phyloP scores from a whole-genome alignment of 2,329 filamentous ascomycete species.

The Ophiosphaerella narmari region DNA sequence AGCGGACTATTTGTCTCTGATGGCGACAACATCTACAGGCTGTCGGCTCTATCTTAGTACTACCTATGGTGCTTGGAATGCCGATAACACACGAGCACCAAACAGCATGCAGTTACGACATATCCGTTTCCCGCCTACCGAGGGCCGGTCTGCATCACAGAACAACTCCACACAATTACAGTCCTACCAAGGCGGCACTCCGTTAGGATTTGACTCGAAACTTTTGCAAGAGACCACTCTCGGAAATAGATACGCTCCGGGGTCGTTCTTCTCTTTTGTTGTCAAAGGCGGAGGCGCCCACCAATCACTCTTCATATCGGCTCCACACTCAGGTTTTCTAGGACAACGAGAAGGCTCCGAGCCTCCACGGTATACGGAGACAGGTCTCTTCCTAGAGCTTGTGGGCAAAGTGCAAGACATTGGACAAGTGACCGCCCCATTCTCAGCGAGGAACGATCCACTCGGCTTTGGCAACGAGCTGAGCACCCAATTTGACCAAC shows the following conservation, averaged over 20 bases:
- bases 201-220: conserved; percentile 34
- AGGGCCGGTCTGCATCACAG: conserved; percentile 24
- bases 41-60: conserved; percentile 92
- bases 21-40: conserved; percentile 88
- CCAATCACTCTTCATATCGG: conserved; percentile 79
- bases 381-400: conserved; percentile 78
- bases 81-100: conserved; percentile 69
- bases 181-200: conserved; percentile 33
- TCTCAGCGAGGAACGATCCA: conserved; percentile 63
- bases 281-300: conserved; percentile 62
- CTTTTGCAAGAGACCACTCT: conserved; percentile 47
- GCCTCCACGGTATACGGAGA: conserved; percentile 72
- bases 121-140: conserved; percentile 84
- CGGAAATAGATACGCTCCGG: conserved; percentile 73
- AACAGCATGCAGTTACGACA: conserved; percentile 98
- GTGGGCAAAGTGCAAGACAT: conserved; percentile 77
- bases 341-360: conserved; percentile 59
- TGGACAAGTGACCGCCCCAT: conserved; percentile 74
- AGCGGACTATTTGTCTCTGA: conserved; percentile 81
- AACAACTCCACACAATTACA: conserved; percentile 34
- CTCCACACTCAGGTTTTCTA: conserved; percentile 87
- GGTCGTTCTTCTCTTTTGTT: conserved; percentile 88
- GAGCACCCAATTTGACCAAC: conserved; percentile 90
- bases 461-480: conserved; percentile 93
- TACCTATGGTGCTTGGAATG: conserved; percentile 73